Conservation (phyloP, 257 asterid genomes). For the Anisodus acutangulus region DNA sequence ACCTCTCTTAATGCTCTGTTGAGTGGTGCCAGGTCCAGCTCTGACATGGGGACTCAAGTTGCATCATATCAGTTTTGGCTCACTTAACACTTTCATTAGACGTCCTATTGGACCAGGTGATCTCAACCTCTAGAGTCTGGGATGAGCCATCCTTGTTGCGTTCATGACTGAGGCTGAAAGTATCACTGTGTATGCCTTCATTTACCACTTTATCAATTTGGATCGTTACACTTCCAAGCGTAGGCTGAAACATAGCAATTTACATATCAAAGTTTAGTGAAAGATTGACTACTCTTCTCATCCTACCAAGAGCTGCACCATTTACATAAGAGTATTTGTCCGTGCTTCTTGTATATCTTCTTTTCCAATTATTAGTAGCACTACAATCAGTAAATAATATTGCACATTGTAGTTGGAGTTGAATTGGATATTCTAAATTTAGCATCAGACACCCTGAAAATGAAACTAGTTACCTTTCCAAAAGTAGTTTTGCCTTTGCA, state of each 20-base stretch:
- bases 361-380: neutral
- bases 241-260: constrained; percentile 53
- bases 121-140: constrained; percentile 72
- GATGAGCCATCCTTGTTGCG: constrained; percentile 57
- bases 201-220: constrained; percentile 77
- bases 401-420: constrained; percentile 27
- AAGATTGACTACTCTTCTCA: neutral
- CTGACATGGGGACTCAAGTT: constrained; percentile 9
- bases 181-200: constrained; percentile 70
- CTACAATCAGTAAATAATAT: neutral
- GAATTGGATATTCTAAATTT: constrained; percentile 16
- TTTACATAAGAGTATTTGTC: neutral
- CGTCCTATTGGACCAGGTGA: constrained; percentile 69
- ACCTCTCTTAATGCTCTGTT: neutral
- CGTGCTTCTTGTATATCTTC: neutral
- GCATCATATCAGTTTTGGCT: constrained; percentile 15
- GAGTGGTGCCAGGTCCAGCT: constrained; percentile 7
- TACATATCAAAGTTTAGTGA: neutral
- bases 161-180: constrained; percentile 58
- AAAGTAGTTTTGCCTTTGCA: constrained; percentile 79
- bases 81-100: constrained; percentile 40
- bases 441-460: neutral
- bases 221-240: constrained; percentile 67
- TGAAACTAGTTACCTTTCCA: constrained; percentile 68
- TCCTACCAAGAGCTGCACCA: neutral